phyloP scores from a whole-genome alignment of 768 basidiomycete genomes.

The Nidularia sp. region DNA sequence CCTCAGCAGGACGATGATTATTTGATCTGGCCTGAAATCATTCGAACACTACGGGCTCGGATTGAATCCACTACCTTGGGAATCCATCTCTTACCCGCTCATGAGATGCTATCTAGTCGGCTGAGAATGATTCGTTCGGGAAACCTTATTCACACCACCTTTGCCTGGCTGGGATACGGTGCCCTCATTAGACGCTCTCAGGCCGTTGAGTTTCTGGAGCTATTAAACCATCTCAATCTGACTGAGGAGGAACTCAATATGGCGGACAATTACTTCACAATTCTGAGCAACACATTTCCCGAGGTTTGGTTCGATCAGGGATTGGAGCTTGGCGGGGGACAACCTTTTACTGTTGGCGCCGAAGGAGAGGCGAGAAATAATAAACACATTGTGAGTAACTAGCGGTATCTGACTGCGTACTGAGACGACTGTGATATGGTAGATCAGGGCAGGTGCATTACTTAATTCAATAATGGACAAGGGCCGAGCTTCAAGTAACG shows the following conservation, averaged over 20 bases:
- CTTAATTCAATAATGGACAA: slow-evolving; percentile 27
- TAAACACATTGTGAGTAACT: slow-evolving; percentile 48
- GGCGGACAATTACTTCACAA: slow-evolving; percentile 69
- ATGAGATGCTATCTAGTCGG: slow-evolving; percentile 54
- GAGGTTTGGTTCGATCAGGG: slow-evolving; percentile 65
- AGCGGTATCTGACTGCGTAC: neutral
- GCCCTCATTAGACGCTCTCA: slow-evolving; percentile 42
- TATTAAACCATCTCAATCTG: slow-evolving; percentile 38
- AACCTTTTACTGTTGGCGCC: slow-evolving; percentile 57
- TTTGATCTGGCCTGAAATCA: slow-evolving; percentile 52
- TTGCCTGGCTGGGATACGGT: slow-evolving; percentile 69
- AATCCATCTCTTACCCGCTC: slow-evolving; percentile 56
- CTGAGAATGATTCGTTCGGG: slow-evolving; percentile 38
- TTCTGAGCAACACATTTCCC: slow-evolving; percentile 50
- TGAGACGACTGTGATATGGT: slow-evolving; percentile 2
- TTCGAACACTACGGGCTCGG: slow-evolving; percentile 43
- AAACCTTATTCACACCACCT: slow-evolving; percentile 42
- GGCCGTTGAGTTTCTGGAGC: slow-evolving; percentile 42
- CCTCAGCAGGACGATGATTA: slow-evolving; percentile 62
- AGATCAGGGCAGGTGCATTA: slow-evolving; percentile 44
- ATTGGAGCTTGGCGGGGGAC: slow-evolving; percentile 54
- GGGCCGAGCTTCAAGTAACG: too few species aligned
- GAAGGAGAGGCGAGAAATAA: slow-evolving; percentile 58
- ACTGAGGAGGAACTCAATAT: slow-evolving; percentile 51
- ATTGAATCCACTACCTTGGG: slow-evolving; percentile 21